phyloP scores from a whole-genome alignment of 2,329 filamentous ascomycete genomes.

The Nothopassalora personata region DNA sequence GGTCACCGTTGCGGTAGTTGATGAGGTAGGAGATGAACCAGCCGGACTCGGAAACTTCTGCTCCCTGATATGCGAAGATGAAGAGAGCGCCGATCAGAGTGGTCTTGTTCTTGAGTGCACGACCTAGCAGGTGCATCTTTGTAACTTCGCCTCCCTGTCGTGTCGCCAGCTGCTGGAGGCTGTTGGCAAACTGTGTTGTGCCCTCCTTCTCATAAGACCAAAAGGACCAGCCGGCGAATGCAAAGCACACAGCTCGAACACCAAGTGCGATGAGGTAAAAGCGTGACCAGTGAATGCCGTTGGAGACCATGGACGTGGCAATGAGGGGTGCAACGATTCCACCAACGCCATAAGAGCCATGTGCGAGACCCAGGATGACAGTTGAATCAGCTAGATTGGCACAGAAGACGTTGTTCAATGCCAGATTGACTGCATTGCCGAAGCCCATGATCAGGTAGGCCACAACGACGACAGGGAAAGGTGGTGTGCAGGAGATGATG shows the following conservation, averaged over 20 bases:
- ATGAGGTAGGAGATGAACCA: conserved; percentile 87
- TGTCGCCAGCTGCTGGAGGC: conserved; percentile 41
- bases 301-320: conserved; percentile 66
- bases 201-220: conserved; percentile 62
- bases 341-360: conserved; percentile 56
- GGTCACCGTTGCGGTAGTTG: conserved; percentile 62
- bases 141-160: conserved; percentile 41
- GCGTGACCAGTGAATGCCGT: conserved; percentile 58
- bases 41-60: conserved; percentile 76
- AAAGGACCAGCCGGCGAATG: conserved; percentile 62
- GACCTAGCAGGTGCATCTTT: conserved; percentile 47
- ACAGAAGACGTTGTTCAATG: conserved; percentile 53
- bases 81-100: conserved; percentile 73
- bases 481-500: conserved; percentile 61
- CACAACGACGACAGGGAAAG: conserved; percentile 62
- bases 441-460: conserved; percentile 57
- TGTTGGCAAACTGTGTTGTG: conserved; percentile 39
- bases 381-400: conserved; percentile 50
- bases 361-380: conserved; percentile 54
- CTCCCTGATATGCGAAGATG: conserved; percentile 81
- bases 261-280: conserved; percentile 67
- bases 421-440: conserved; percentile 48
- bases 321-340: conserved; percentile 62
- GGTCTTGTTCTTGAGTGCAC: conserved; percentile 49
- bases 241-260: conserved; percentile 53